Conservation (phyloP, 1,139 yeast species). For the Candida smagusa region DNA sequence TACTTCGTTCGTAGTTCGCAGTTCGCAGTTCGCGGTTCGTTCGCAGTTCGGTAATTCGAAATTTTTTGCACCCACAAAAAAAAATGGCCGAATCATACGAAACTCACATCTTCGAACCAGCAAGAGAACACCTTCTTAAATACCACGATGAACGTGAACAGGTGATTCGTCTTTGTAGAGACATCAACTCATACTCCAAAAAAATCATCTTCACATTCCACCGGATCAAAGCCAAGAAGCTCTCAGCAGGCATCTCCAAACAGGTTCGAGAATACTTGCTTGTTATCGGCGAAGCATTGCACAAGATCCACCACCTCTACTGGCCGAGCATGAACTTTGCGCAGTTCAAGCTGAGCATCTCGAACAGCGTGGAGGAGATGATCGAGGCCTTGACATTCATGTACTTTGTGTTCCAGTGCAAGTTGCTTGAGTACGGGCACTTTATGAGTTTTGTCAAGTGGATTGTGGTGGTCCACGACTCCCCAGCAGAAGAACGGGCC, state of each 20-base stretch:
- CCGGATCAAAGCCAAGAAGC: constrained; percentile 16
- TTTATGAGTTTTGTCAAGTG: constrained; percentile 13
- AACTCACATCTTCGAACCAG: constrained; percentile 11
- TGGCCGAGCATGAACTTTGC: constrained; percentile 14
- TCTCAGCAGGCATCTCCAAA: constrained; percentile 7
- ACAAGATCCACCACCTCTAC: constrained; percentile 11
- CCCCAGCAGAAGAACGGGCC: not conserved
- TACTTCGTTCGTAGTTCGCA: too few relatives aligned
- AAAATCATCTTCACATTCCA: constrained; percentile 38
- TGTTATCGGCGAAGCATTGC: constrained; percentile 14
- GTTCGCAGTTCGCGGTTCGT: too few relatives aligned
- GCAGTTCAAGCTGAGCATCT: constrained; percentile 20
- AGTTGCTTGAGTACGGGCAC: constrained; percentile 15
- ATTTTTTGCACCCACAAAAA: too few relatives aligned
- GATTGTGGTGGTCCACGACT: not conserved
- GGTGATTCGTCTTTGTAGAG: constrained; percentile 34
- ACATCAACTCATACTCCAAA: constrained; percentile 36
- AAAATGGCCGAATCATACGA: too few relatives aligned
- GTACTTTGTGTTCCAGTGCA: constrained; percentile 19
- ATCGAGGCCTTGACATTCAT: constrained; percentile 38
- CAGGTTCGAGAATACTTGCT: constrained; percentile 16
- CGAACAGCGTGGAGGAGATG: constrained; percentile 33
- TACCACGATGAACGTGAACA: constrained; percentile 33
- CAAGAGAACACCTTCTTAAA: constrained; percentile 10
- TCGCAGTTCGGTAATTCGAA: too few relatives aligned